Evolutionary conservation across 345 rosid species (phyloP).

Genomic region (Populus simonii): DNA sequence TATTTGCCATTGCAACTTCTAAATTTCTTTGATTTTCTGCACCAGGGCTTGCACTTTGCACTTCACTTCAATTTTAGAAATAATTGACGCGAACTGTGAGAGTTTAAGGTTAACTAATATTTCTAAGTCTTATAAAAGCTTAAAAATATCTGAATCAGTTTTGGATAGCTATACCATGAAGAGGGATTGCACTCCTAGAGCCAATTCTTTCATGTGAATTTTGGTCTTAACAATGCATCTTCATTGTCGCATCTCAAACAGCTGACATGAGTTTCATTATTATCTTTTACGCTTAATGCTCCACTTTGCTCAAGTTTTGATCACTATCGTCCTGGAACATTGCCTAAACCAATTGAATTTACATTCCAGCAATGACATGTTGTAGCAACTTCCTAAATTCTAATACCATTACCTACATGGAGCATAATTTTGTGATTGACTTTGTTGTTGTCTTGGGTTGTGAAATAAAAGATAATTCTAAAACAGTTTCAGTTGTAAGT

Average conservation of each 20-base stretch:
- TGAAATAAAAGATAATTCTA: neutral
- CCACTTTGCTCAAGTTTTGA: neutral
- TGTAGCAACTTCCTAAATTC: neutral
- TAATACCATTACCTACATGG: neutral
- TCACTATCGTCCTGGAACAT: neutral
- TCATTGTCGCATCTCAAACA: neutral
- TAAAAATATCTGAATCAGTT: neutral
- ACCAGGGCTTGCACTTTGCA: neutral
- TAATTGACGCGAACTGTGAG: neutral
- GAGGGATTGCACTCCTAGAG: neutral
- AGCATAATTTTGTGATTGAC: neutral
- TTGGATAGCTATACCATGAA: neutral
- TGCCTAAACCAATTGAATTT: neutral
- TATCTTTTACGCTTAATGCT: neutral
- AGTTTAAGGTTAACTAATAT: neutral
- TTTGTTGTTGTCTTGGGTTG: neutral
- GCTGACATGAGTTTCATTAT: neutral
- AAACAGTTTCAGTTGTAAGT: neutral
- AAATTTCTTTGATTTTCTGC: neutral
- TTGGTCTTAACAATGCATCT: neutral
- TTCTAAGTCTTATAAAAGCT: neutral
- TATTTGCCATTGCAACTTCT: neutral
- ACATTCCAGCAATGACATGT: neutral
- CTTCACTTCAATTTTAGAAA: neutral
- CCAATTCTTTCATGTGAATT: neutral